phyloP scores from a whole-genome alignment of 768 basidiomycete genomes.

The Cystofilobasidium ferigula region DNA sequence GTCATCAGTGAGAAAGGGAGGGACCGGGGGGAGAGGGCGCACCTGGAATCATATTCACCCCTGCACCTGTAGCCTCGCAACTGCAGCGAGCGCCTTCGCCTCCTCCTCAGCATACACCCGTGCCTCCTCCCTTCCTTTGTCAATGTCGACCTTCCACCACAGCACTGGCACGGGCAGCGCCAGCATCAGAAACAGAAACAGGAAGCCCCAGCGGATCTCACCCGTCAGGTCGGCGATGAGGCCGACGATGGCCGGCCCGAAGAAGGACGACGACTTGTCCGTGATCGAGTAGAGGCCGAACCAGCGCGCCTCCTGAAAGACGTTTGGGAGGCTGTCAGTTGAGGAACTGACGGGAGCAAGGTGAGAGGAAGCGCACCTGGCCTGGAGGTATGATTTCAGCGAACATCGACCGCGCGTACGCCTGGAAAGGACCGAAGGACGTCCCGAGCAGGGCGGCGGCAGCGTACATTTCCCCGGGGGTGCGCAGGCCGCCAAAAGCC shows the following conservation, averaged over 20 bases:
- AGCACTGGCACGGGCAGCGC: slow-evolving; percentile 71
- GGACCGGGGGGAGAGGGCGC: background rate
- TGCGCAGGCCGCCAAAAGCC: slow-evolving; percentile 63
- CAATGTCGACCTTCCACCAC: slow-evolving; percentile 52
- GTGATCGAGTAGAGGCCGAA: slow-evolving; percentile 72
- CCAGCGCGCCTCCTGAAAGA: slow-evolving; percentile 86
- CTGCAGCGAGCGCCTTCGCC: background rate
- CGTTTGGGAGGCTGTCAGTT: slow-evolving; percentile 35
- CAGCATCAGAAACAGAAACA: slow-evolving; percentile 73
- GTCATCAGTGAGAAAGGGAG: background rate
- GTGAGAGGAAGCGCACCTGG: slow-evolving; percentile 12
- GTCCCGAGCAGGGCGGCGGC: slow-evolving; percentile 63
- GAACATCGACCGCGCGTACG: slow-evolving; percentile 71
- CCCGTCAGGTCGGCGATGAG: slow-evolving; percentile 77
- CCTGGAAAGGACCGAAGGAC: slow-evolving; percentile 79
- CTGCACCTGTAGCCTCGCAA: background rate
- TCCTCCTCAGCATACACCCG: slow-evolving; percentile 29
- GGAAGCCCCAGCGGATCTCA: slow-evolving; percentile 82
- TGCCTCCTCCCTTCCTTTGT: slow-evolving; percentile 52
- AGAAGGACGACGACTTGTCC: slow-evolving; percentile 72
- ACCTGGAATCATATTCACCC: background rate
- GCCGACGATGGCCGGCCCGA: slow-evolving; percentile 81
- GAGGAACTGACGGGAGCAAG: background rate
- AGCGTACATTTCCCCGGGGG: slow-evolving; percentile 71
- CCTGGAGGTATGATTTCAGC: slow-evolving; percentile 68